These are phyloP conservation scores for Pestalotiopsis fici DNA, from an alignment of 2,329 filamentous ascomycete species.

Conservation along the genomic window DNA sequence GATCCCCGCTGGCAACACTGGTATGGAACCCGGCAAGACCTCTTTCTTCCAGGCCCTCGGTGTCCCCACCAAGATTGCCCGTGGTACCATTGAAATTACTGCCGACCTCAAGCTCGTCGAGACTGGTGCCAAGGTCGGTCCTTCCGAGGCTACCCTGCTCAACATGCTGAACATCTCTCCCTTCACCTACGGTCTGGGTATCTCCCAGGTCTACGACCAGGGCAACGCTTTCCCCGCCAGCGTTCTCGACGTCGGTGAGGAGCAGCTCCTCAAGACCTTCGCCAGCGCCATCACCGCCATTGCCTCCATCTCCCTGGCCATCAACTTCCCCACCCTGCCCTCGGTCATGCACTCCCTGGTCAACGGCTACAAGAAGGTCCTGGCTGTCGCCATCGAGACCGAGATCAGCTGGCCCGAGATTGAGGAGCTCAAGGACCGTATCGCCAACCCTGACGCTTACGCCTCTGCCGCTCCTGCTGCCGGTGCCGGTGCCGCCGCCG, in stretches of 20 bases:
- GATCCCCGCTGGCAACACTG: constrained; percentile 97
- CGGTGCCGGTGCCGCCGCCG: constrained; percentile 52
- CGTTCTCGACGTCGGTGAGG: constrained; percentile 93
- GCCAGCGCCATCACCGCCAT: constrained; percentile 81
- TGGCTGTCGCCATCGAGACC: constrained; percentile 86
- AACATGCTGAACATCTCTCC: constrained; percentile 99
- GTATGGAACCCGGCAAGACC: constrained; percentile 99
- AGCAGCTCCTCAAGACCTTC: constrained; percentile 87
- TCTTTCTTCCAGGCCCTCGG: constrained; percentile 99
- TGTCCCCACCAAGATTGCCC: constrained; percentile 99
- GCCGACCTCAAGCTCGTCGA: constrained; percentile 97
- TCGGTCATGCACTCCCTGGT: constrained; percentile 95
- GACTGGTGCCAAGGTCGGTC: constrained; percentile 89
- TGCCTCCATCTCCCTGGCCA: constrained; percentile 85
- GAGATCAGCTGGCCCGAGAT: constrained; percentile 95
- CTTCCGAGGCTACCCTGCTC: constrained; percentile 96
- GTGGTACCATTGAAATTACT: constrained; percentile 99
- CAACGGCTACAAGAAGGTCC: constrained; percentile 97
- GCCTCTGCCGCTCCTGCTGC: constrained; percentile 78
- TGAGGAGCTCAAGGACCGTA: constrained; percentile 98
- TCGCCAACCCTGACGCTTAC: constrained; percentile 97
- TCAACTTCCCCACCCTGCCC: constrained; percentile 94
- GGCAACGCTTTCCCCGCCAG: constrained; percentile 86
- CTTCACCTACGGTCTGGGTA: constrained; percentile 98
- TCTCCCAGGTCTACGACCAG: constrained; percentile 95